Percentiles rank a stretch among this genome's conserved stretches.
phyloP scores from a whole-genome alignment of 306 rosid genomes.

The Corylus heterophylla region DNA sequence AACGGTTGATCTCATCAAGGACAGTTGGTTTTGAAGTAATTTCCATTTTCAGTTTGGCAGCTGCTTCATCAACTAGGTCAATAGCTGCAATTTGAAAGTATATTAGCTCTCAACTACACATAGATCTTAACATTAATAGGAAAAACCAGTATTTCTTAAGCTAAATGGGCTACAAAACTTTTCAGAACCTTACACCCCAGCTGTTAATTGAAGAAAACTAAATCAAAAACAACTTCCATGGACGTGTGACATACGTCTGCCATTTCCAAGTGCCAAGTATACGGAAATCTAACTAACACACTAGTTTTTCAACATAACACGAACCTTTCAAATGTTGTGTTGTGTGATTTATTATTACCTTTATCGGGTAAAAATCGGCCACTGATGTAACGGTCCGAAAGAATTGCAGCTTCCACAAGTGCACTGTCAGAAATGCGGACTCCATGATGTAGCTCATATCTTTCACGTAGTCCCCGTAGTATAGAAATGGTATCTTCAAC shows the following conservation, averaged over 20 bases:
- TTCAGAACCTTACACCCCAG: neutral
- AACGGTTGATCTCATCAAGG: conserved; percentile 93
- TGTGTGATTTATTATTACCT: conserved; percentile 48
- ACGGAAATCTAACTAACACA: conserved; percentile 23
- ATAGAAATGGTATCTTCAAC: conserved; percentile 90
- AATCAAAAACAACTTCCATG: neutral
- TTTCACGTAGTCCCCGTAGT: conserved; percentile 90
- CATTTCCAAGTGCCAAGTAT: neutral
- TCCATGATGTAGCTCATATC: conserved; percentile 98
- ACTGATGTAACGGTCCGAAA: conserved; percentile 96
- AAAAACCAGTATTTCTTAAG: neutral
- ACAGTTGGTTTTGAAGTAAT: conserved; percentile 96
- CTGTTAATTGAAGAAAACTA: neutral
- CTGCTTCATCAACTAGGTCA: conserved; percentile 98
- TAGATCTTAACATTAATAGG: neutral
- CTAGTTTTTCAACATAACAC: conserved; percentile 5
- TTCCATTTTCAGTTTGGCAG: conserved; percentile 98
- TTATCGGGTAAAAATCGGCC: conserved; percentile 97
- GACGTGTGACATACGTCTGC: neutral
- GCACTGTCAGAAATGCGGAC: conserved; percentile 97
- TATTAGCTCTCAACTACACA: conserved; percentile 2
- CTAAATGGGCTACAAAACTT: neutral
- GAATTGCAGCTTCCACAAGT: conserved; percentile 95
- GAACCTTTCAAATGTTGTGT: neutral
- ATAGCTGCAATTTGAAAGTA: conserved; percentile 65